phyloP scores from a whole-genome alignment of 1,284 basidiomycete genomes.

The Heliocybe sulcata region DNA sequence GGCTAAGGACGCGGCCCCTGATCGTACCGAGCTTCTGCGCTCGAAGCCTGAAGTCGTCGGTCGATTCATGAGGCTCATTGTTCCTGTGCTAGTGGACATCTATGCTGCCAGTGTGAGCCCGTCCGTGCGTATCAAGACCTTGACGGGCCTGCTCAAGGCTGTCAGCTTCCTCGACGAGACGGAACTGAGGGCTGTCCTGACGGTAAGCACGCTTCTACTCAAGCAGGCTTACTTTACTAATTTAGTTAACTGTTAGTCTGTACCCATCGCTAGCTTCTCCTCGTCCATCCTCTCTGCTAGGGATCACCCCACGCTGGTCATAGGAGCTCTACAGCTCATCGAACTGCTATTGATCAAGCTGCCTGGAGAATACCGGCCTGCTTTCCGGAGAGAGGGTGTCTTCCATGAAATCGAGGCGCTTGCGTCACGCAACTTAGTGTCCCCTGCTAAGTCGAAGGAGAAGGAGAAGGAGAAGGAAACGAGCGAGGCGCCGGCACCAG shows the following conservation, averaged over 20 bases:
- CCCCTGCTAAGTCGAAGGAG: constrained; percentile 42
- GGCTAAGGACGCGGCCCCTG: constrained; percentile 33
- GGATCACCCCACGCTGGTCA: constrained; percentile 81
- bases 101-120: constrained; percentile 90
- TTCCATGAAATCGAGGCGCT: constrained; percentile 85
- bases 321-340: constrained; percentile 84
- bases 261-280: constrained; percentile 88
- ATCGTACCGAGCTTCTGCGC: constrained; percentile 66
- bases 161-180: constrained; percentile 80
- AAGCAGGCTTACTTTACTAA: constrained; percentile 6
- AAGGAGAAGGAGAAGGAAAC: constrained; percentile 44
- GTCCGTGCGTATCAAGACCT: constrained; percentile 79
- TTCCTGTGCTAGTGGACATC: constrained; percentile 91
- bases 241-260: constrained; percentile 48
- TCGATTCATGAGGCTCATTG: constrained; percentile 78
- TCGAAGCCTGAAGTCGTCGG: constrained; percentile 71
- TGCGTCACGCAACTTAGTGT: constrained; percentile 52
- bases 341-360: constrained; percentile 83
- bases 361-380: constrained; percentile 75
- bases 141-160: constrained; percentile 83
- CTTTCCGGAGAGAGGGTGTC: constrained; percentile 89
- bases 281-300: constrained; percentile 89
- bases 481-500: constrained; percentile 29
- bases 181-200: constrained; percentile 68
- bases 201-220: constrained; percentile 35